These are phyloP conservation scores for Neonectria neomacrospora DNA, from an alignment of 2,329 filamentous ascomycete genomes.

Conservation along the genomic window DNA sequence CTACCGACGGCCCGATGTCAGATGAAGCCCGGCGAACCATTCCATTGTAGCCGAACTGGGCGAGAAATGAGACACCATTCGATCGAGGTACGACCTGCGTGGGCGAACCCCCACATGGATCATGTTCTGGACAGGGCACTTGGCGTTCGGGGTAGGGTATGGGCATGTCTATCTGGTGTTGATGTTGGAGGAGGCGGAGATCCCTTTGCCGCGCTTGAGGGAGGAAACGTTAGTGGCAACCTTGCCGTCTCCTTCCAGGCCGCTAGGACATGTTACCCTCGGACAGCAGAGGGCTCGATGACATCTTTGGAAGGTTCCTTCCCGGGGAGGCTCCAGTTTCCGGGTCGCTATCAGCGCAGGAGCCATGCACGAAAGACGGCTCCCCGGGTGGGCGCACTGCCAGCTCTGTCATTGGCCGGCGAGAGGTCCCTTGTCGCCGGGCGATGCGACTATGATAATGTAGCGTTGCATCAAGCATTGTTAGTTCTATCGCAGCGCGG, in stretches of 20 bases:
- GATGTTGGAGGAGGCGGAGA: not conserved
- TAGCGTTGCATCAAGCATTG: conserved; percentile 26
- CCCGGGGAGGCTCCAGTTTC: conserved; percentile 31
- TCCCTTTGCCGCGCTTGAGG: conserved; percentile 2
- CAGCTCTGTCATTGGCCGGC: conserved; percentile 30
- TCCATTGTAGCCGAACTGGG: not conserved
- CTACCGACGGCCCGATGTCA: not conserved
- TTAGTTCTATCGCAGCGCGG: conserved; percentile 30
- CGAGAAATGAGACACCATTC: conserved; percentile 16
- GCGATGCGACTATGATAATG: conserved; percentile 36
- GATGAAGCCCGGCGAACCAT: not conserved
- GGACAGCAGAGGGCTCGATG: conserved; percentile 4
- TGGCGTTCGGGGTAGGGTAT: conserved; percentile 6
- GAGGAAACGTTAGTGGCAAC: conserved; percentile 21
- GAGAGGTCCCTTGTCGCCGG: conserved; percentile 33
- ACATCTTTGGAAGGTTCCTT: not conserved
- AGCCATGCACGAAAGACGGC: conserved; percentile 35
- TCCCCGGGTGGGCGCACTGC: conserved; percentile 37
- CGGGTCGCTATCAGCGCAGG: conserved; percentile 33
- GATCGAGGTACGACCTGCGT: conserved; percentile 4
- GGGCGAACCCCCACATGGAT: conserved; percentile 19
- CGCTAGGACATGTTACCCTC: not conserved
- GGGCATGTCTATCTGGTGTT: not conserved
- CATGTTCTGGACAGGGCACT: not conserved
- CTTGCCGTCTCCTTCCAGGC: conserved; percentile 6